A percentile compares a stretch with the other conserved stretches of the same genome.
Evolutionary conservation across 106 monocot genomes (phyloP).

Genomic region (Cymbidium sinense): DNA sequence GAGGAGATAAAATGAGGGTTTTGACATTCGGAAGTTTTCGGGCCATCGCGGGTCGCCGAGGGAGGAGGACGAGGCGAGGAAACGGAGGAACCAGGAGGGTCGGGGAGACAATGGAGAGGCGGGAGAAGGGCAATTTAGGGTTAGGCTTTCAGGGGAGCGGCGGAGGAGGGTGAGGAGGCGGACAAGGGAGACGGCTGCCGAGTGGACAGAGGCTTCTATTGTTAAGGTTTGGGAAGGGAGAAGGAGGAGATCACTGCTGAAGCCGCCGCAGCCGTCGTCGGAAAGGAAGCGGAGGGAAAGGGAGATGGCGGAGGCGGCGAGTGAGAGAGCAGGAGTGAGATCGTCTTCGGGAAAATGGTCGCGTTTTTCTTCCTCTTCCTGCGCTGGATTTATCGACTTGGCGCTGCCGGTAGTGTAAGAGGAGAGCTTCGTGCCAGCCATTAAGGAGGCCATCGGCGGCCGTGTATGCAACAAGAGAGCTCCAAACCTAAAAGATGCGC

Average conservation of each 20-base stretch:
- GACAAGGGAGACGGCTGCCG: slow-evolving; percentile 23
- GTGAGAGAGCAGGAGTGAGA: slow-evolving; percentile 21
- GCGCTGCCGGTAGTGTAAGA: background rate
- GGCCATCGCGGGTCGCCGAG: slow-evolving; percentile 36
- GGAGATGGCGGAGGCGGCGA: slow-evolving; percentile 20
- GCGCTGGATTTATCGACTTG: background rate
- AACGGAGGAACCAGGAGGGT: slow-evolving; percentile 53
- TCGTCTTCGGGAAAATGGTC: background rate
- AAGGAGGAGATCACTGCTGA: slow-evolving; percentile 16
- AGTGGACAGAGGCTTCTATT: slow-evolving; percentile 16
- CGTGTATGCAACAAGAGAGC: too few species aligned
- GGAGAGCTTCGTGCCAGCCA: background rate
- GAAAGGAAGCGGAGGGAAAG: slow-evolving; percentile 13
- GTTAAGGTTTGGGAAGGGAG: slow-evolving; percentile 17
- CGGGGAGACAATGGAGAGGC: slow-evolving; percentile 1
- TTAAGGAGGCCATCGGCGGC: background rate
- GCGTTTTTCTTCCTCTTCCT: background rate
- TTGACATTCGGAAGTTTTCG: slow-evolving; percentile 62
- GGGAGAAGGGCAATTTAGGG: slow-evolving; percentile 4
- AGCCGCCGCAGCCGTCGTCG: slow-evolving; percentile 5
- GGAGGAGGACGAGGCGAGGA: slow-evolving; percentile 38
- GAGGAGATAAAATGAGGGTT: slow-evolving; percentile 57
- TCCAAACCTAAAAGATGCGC: too few species aligned
- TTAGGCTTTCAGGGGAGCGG: slow-evolving; percentile 5
- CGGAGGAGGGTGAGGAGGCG: slow-evolving; percentile 7